These are phyloP conservation scores for Cladophialophora chaetospira DNA, from an alignment of 2,329 filamentous ascomycete genomes.

Conservation along the genomic window DNA sequence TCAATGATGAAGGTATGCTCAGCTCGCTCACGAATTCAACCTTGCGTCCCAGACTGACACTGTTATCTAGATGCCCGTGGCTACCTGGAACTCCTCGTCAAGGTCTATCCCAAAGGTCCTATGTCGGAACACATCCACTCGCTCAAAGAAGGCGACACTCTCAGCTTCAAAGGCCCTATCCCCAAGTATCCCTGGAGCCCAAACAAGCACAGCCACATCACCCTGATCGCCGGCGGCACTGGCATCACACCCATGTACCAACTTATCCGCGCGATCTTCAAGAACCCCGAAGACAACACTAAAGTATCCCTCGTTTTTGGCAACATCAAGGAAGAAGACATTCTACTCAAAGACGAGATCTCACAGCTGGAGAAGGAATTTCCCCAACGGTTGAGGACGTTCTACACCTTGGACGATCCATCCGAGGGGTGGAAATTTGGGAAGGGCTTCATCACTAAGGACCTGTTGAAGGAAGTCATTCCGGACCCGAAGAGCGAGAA, in stretches of 20 bases:
- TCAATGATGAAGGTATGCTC: constrained; percentile 73
- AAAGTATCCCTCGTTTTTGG: constrained; percentile 95
- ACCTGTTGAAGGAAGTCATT: constrained; percentile 89
- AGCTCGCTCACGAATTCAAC: background rate
- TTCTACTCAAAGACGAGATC: constrained; percentile 84
- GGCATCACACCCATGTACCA: constrained; percentile 99
- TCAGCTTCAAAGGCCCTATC: constrained; percentile 93
- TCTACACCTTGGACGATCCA: constrained; percentile 88
- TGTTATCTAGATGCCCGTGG: constrained; percentile 67
- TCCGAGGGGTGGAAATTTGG: constrained; percentile 74
- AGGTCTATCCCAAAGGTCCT: constrained; percentile 84
- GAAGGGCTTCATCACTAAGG: constrained; percentile 83
- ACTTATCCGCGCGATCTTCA: constrained; percentile 87
- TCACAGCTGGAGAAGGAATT: constrained; percentile 89
- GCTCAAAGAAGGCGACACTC: constrained; percentile 76
- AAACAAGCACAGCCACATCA: constrained; percentile 87
- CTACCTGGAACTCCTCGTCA: constrained; percentile 85
- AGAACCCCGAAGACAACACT: constrained; percentile 93
- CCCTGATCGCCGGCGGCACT: constrained; percentile 80
- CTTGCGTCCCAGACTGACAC: constrained; percentile 4
- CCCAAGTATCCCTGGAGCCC: constrained; percentile 87
- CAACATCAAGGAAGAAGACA: constrained; percentile 86
- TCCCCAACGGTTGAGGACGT: constrained; percentile 91
- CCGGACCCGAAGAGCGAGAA: constrained; percentile 89
- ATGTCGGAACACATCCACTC: constrained; percentile 90